Evolutionary conservation across 768 basidiomycete species (phyloP), one percentile per base, ranked within the genome.

Genomic region (Tulasnella sp.): DNA sequence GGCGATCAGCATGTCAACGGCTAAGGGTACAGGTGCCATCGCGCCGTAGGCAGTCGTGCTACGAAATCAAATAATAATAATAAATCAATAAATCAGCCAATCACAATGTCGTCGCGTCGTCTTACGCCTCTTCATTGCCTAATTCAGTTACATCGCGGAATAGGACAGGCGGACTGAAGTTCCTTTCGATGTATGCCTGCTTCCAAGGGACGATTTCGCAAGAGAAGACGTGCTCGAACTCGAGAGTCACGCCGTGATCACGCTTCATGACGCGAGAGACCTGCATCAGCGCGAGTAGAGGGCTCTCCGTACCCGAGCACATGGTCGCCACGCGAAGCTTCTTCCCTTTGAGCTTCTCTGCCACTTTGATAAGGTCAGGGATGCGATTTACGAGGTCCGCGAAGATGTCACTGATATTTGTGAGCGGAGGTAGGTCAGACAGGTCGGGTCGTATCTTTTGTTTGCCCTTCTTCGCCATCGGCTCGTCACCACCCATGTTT

Each of bases 171-270:
- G 94, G 94, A 42, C 85, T 81, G 69, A 97, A 97, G 70, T 97
- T 97, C 30, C 94, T 80, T 68, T 97, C 94, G 63, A 97, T 97
- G 68, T 97, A 96, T 0, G 93, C 94, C 69, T 94, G 93, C 72
- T 96, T 94, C 78, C 92, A 95, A 3, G 93, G 92, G 68, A 93
- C 93, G 58, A 96, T 95, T 73, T 96, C 92, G 71, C 92, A 96
- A 1, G 92, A 95, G 73, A 96, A 95, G 45, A 94, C 89, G 71
- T 96, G 93, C 70, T 94, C 87, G 53, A 91, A 76, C 24, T 85
- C 79, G 58, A 96, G 72, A 1, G 77, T 73, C 54, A 85, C 65
- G 2, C 75, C 79, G 65, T 82, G 80, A 65, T 85, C 84, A 29
- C 84, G 81, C 29, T 80, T 71, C 64, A 95, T 79, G 3, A 85